Evolutionary conservation across 495 filamentous ascomycete genomes (phyloP).

Genomic region (Usnea hakonensis): DNA sequence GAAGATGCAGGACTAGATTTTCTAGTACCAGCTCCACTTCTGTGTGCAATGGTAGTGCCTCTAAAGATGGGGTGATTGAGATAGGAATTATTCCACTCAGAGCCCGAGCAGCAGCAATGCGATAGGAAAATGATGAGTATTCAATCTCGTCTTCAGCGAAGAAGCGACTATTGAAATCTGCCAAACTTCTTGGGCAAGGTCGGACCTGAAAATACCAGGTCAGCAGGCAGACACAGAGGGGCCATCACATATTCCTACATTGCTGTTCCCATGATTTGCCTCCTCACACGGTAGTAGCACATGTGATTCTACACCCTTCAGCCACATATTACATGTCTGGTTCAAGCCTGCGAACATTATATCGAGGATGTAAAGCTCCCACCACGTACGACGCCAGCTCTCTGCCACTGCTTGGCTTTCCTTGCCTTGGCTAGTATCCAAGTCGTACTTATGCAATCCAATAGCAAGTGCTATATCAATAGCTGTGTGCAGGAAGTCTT

Average conservation of each 20-base stretch:
- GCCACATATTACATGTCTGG: not conserved
- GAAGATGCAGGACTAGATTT: slow-evolving; percentile 77
- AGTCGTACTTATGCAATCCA: slow-evolving; percentile 58
- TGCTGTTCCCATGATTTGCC: not conserved
- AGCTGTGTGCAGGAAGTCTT: slow-evolving; percentile 57
- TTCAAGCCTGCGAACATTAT: slow-evolving; percentile 40
- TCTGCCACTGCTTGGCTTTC: slow-evolving; percentile 56
- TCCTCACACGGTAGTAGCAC: slow-evolving; percentile 22
- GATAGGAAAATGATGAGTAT: slow-evolving; percentile 38
- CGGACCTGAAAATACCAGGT: not conserved
- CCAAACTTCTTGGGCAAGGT: not conserved
- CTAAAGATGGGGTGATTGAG: slow-evolving; percentile 25
- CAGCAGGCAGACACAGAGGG: not conserved
- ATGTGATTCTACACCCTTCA: not conserved
- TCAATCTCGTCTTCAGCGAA: slow-evolving; percentile 19
- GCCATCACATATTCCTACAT: not conserved
- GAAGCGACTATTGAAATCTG: not conserved
- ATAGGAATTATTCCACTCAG: slow-evolving; percentile 65
- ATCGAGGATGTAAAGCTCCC: slow-evolving; percentile 80
- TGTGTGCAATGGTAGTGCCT: slow-evolving; percentile 35
- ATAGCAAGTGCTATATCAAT: slow-evolving; percentile 66
- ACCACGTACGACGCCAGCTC: slow-evolving; percentile 81
- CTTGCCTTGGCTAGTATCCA: slow-evolving; percentile 38
- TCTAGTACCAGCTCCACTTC: slow-evolving; percentile 67
- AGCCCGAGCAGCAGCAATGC: slow-evolving; percentile 59